Conservation (phyloP, 2,329 filamentous ascomycete genomes). For the Blumeria hordei region DNA sequence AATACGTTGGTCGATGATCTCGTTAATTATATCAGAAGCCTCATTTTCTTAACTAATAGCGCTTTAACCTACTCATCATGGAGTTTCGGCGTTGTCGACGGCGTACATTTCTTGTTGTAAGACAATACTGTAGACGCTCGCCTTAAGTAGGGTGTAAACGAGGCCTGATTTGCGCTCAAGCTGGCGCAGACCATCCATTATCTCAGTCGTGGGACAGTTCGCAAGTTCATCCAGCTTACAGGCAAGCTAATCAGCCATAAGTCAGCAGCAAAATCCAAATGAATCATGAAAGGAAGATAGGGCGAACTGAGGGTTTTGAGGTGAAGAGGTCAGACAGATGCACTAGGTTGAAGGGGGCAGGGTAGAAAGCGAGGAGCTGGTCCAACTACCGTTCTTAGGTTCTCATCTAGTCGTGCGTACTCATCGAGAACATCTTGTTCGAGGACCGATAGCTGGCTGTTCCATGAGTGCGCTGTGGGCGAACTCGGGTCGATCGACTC, state of each 20-base stretch:
- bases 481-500: too few relatives aligned
- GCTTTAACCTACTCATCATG: too few relatives aligned
- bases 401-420: slow-evolving; percentile 66
- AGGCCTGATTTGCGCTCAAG: slow-evolving; percentile 86
- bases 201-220: slow-evolving; percentile 50
- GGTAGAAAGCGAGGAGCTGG: background rate
- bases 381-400: slow-evolving; percentile 55
- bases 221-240: slow-evolving; percentile 36
- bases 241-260: slow-evolving; percentile 25
- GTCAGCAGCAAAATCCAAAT: background rate
- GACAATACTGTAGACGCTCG: slow-evolving; percentile 95
- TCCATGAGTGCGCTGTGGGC: too few relatives aligned
- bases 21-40: too few relatives aligned
- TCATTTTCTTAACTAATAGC: too few relatives aligned
- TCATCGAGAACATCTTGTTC: slow-evolving; percentile 92
- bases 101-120: slow-evolving; percentile 87
- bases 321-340: background rate
- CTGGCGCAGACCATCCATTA: slow-evolving; percentile 64
- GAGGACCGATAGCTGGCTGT: slow-evolving; percentile 34
- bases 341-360: background rate
- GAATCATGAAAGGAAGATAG: background rate
- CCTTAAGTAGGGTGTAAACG: slow-evolving; percentile 88
- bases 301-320: background rate
- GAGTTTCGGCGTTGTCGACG: slow-evolving; percentile 21
- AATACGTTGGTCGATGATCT: too few relatives aligned